Evolutionary conservation across 2,329 filamentous ascomycete genomes (phyloP).

Genomic region (Exophiala sp.): DNA sequence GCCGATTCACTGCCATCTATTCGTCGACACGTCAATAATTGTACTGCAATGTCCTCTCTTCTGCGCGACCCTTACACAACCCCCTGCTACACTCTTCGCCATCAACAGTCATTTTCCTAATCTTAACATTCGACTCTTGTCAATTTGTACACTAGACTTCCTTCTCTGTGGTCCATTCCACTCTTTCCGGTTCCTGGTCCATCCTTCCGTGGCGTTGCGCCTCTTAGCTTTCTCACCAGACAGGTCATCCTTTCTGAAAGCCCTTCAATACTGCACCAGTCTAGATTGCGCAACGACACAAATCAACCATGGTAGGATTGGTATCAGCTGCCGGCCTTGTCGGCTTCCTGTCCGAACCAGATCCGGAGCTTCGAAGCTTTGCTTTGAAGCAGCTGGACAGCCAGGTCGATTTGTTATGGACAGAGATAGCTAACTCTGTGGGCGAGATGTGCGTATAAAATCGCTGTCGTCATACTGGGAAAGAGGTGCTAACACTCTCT

Average conservation of each 20-base stretch:
- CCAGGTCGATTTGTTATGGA: slow-evolving; percentile 96
- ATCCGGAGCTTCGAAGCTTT: slow-evolving; percentile 90
- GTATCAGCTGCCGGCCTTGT: slow-evolving; percentile 92
- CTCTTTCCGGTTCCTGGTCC: slow-evolving; percentile 1
- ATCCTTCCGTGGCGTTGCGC: slow-evolving; percentile 6
- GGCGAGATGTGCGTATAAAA: slow-evolving; percentile 74
- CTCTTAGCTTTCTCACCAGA: slow-evolving; percentile 10
- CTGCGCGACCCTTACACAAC: slow-evolving; percentile 18
- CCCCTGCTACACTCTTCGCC: slow-evolving; percentile 7
- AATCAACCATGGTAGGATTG: slow-evolving; percentile 72
- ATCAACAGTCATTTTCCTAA: slow-evolving; percentile 5
- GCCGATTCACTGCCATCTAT: slow-evolving; percentile 1
- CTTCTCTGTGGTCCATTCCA: slow-evolving; percentile 12
- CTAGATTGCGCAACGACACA: slow-evolving; percentile 7
- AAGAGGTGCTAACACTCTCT: slow-evolving; percentile 20
- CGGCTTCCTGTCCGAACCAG: slow-evolving; percentile 91
- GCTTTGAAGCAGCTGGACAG: slow-evolving; percentile 93
- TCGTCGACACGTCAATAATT: slow-evolving; percentile 10
- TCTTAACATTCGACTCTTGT: slow-evolving; percentile 6
- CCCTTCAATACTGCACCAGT: background rate
- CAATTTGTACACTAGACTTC: slow-evolving; percentile 24
- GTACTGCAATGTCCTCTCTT: background rate
- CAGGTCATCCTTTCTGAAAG: slow-evolving; percentile 13
- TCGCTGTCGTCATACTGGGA: slow-evolving; percentile 11
- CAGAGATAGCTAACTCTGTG: slow-evolving; percentile 87